Conservation (phyloP, 768 basidiomycete genomes). For the Panaeolus cyanescens region DNA sequence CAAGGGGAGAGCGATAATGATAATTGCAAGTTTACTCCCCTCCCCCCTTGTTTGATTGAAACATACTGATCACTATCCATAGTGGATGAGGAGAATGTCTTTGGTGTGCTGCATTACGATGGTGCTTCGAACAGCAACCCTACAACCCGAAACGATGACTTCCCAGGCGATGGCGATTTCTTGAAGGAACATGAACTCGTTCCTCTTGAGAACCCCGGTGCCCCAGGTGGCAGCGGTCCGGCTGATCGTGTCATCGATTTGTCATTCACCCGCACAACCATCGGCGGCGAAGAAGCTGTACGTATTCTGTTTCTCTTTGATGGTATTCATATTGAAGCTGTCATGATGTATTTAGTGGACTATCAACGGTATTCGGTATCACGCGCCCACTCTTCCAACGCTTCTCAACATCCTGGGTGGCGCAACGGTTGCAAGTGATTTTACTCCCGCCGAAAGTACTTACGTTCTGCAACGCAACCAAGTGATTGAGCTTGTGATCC, state of each 20-base stretch:
- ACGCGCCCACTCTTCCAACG: slow-evolving; percentile 11
- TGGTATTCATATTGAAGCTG: not conserved
- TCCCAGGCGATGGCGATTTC: slow-evolving; percentile 20
- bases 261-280: not conserved
- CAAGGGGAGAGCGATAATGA: slow-evolving; percentile 30
- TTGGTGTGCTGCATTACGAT: slow-evolving; percentile 39
- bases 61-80: no score
- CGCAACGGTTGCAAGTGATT: slow-evolving; percentile 12
- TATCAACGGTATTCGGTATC: slow-evolving; percentile 33
- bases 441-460: slow-evolving; percentile 34
- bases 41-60: not conserved
- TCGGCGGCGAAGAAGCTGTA: not conserved
- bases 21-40: slow-evolving; percentile 25
- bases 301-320: not conserved
- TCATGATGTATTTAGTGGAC: slow-evolving; percentile 25
- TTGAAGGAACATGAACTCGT: slow-evolving; percentile 11
- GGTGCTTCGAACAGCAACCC: slow-evolving; percentile 38
- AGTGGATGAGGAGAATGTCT: slow-evolving; percentile 19
- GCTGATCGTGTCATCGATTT: slow-evolving; percentile 19
- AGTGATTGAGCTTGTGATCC: slow-evolving; percentile 37
- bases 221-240: slow-evolving; percentile 23
- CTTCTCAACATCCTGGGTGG: slow-evolving; percentile 19
- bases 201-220: slow-evolving; percentile 15
- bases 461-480: slow-evolving; percentile 37
- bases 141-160: slow-evolving; percentile 22